Conservation (phyloP, 78 protist species). For the Salpingoeca rosetta region DNA sequence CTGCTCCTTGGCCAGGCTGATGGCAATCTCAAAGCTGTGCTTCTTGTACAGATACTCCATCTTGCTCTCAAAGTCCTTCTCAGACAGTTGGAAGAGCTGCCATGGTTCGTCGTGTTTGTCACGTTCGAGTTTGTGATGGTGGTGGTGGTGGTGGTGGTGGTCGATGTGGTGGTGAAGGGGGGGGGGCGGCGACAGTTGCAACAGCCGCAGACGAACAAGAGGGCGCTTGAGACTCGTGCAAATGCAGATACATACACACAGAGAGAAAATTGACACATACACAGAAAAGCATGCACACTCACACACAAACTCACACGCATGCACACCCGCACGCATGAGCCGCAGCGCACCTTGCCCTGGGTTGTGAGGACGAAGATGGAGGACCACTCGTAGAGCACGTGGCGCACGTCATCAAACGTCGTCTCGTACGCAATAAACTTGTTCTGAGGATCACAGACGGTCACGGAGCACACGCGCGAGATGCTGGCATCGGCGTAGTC, state of each 20-base stretch:
- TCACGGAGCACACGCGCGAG: constrained; percentile 13
- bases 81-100: constrained; percentile 59
- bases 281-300: background rate
- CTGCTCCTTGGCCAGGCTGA: constrained; percentile 54
- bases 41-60: constrained; percentile 82
- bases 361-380: constrained; percentile 51
- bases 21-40: constrained; percentile 71
- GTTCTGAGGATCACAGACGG: constrained; percentile 70
- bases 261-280: too few species aligned
- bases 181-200: too few species aligned
- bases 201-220: too few species aligned
- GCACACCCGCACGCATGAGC: too few species aligned
- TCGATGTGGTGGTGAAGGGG: too few species aligned
- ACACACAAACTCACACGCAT: too few species aligned
- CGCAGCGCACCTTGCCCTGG: too few species aligned
- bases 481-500: background rate
- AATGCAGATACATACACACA: background rate
- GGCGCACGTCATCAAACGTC: constrained; percentile 32
- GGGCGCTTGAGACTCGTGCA: background rate
- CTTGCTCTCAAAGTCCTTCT: constrained; percentile 84
- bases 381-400: constrained; percentile 74
- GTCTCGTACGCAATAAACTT: constrained; percentile 57
- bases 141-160: too few species aligned
- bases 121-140: too few species aligned
- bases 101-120: too few species aligned